Percentiles rank a stretch among this genome's conserved stretches.
Conservation (phyloP, 202 grass and related monocot species). For the Schoenoplectus tabernaemontani region DNA sequence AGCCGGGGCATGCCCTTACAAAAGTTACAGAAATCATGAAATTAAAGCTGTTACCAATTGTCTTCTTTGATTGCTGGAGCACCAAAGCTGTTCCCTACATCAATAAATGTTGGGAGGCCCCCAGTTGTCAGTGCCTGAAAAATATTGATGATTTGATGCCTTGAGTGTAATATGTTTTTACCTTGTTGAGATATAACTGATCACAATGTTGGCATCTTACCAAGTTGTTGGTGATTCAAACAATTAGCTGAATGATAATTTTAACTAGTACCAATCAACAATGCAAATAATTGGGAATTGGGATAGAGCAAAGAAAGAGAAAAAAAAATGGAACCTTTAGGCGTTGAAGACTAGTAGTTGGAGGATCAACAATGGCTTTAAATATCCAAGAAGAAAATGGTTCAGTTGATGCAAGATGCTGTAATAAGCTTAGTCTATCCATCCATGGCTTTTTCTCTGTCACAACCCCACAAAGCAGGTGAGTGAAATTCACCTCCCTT, state of each 20-base stretch:
- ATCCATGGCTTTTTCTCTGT: constrained; percentile 83
- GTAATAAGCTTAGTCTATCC: constrained; percentile 73
- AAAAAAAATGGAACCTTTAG: constrained; percentile 63
- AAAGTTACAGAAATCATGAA: constrained; percentile 6
- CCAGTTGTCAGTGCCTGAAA: constrained; percentile 71
- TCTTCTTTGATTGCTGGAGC: constrained; percentile 93
- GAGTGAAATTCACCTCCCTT: no score
- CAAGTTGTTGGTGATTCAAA: not conserved
- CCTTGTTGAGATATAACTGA: not conserved
- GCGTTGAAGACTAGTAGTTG: constrained; percentile 87
- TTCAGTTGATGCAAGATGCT: constrained; percentile 53
- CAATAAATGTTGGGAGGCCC: constrained; percentile 95
- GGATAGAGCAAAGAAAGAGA: not conserved
- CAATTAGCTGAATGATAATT: not conserved
- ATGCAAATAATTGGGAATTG: not conserved
- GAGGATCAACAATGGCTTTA: constrained; percentile 86
- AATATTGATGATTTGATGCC: not conserved
- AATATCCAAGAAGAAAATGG: constrained; percentile 71
- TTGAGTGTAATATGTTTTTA: not conserved
- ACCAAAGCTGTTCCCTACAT: constrained; percentile 91
- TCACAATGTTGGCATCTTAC: not conserved
- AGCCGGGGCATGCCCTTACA: not conserved
- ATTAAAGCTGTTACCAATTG: constrained; percentile 86
- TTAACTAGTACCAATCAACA: not conserved
- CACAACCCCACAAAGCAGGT: not conserved